These are phyloP conservation scores for Microstroma glucosiphilum DNA, from an alignment of 1,284 basidiomycete genomes.

Conservation along the genomic window DNA sequence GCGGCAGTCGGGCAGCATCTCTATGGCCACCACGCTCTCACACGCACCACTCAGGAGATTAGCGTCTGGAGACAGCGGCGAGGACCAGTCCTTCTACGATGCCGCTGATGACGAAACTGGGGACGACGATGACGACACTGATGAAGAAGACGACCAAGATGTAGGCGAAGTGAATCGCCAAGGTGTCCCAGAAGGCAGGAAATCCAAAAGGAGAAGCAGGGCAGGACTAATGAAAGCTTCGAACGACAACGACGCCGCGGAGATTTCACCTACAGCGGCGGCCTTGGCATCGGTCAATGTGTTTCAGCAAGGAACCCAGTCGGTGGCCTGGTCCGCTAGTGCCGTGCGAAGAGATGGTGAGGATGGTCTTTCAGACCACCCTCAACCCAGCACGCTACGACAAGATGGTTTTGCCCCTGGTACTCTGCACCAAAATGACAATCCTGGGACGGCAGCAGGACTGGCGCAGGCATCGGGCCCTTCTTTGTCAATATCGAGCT, in stretches of 20 bases:
- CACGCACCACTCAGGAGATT: background rate
- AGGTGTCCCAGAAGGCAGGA: background rate
- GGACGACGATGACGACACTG: background rate
- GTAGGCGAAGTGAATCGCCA: background rate
- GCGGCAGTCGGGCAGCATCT: background rate
- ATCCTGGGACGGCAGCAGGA: background rate
- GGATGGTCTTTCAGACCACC: background rate
- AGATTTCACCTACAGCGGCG: background rate
- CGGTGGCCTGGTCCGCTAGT: too few species aligned
- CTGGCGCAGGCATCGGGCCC: background rate
- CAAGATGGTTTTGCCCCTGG: constrained; percentile 11
- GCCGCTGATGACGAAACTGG: background rate
- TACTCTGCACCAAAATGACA: background rate
- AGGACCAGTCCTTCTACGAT: background rate
- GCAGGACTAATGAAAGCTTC: background rate
- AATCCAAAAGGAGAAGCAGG: background rate
- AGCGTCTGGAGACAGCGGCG: background rate
- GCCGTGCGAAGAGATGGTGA: too few species aligned
- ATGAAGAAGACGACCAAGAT: background rate
- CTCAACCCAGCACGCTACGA: constrained; percentile 8
- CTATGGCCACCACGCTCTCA: background rate
- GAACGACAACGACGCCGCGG: background rate
- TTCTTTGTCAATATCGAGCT: background rate
- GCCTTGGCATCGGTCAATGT: background rate
- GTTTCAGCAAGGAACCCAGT: background rate